A percentile compares a stretch with the other conserved stretches of the same genome.
Evolutionary conservation across 176 grass and related monocot species (phyloP).

Genomic region (Typha latifolia): DNA sequence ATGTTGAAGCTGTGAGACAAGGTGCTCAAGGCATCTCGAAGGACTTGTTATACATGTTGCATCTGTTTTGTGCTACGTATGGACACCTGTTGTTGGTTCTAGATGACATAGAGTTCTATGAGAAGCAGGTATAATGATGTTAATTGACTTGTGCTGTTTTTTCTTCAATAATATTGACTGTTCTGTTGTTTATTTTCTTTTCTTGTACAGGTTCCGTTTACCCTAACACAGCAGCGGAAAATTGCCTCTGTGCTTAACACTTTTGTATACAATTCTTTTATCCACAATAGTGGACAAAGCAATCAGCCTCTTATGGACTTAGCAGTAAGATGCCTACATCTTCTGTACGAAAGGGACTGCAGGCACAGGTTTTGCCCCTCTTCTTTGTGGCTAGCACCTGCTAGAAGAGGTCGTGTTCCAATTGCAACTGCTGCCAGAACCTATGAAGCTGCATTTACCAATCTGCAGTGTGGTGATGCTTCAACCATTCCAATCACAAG

Average conservation of each 20-base stretch:
- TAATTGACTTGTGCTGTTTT: not conserved
- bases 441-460: slow-evolving; percentile 73
- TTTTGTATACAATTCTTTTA: slow-evolving; percentile 82
- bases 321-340: slow-evolving; percentile 80
- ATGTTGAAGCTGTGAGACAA: slow-evolving; percentile 75
- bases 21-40: slow-evolving; percentile 48
- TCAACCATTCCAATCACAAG: slow-evolving; percentile 38
- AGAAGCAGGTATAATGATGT: slow-evolving; percentile 57
- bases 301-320: slow-evolving; percentile 51
- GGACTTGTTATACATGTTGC: slow-evolving; percentile 43
- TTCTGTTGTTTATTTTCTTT: slow-evolving; percentile 10
- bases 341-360: slow-evolving; percentile 92
- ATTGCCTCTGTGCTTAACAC: slow-evolving; percentile 85
- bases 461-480: slow-evolving; percentile 22
- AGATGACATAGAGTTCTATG: slow-evolving; percentile 97
- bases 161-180: slow-evolving; percentile 1
- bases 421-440: slow-evolving; percentile 69
- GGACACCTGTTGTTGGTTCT: slow-evolving; percentile 83
- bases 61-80: slow-evolving; percentile 92
- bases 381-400: slow-evolving; percentile 80
- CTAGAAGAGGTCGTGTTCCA: slow-evolving; percentile 63
- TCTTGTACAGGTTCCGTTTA: slow-evolving; percentile 64
- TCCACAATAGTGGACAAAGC: slow-evolving; percentile 42
- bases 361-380: slow-evolving; percentile 75
- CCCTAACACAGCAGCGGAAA: slow-evolving; percentile 62